These are phyloP conservation scores for Delonix regia DNA, from an alignment of 306 rosid genomes.

Conservation along the genomic window DNA sequence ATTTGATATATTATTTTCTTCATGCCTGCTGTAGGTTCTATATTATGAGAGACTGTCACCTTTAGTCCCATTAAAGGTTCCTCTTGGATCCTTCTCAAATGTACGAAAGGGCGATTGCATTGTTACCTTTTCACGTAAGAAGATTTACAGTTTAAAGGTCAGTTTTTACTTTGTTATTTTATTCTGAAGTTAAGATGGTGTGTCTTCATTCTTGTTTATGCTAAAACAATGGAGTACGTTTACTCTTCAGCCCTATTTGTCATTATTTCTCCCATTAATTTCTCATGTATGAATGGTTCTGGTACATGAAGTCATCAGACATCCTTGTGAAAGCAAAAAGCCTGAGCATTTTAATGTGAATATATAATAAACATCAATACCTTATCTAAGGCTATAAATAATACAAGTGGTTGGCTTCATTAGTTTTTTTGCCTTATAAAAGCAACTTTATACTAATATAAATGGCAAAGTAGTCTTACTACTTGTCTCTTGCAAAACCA, in stretches of 20 bases:
- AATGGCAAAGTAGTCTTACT: background rate
- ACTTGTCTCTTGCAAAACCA: background rate
- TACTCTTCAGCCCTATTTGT: slow-evolving; percentile 6
- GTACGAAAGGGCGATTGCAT: slow-evolving; percentile 83
- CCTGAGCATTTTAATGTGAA: background rate
- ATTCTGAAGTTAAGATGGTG: background rate
- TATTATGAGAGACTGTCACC: slow-evolving; percentile 86
- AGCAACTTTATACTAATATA: background rate
- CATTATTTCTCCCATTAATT: slow-evolving; percentile 4
- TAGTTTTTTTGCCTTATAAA: slow-evolving; percentile 18
- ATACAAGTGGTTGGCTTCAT: background rate
- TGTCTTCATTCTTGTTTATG: slow-evolving; percentile 19
- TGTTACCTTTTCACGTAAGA: slow-evolving; percentile 79
- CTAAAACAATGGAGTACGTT: background rate
- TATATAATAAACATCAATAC: background rate
- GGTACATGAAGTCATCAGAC: background rate
- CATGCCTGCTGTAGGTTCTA: slow-evolving; percentile 58
- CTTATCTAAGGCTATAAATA: background rate
- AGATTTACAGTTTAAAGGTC: slow-evolving; percentile 79
- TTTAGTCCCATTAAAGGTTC: slow-evolving; percentile 69
- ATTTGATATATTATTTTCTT: slow-evolving; percentile 18
- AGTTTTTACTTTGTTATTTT: slow-evolving; percentile 19
- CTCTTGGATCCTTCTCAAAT: slow-evolving; percentile 79
- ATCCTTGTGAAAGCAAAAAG: background rate
- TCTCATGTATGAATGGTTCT: background rate